A percentile compares a stretch with the other conserved stretches of the same genome.
Conservation (phyloP, 1,284 basidiomycete species). For the Austroboletus niveus region DNA sequence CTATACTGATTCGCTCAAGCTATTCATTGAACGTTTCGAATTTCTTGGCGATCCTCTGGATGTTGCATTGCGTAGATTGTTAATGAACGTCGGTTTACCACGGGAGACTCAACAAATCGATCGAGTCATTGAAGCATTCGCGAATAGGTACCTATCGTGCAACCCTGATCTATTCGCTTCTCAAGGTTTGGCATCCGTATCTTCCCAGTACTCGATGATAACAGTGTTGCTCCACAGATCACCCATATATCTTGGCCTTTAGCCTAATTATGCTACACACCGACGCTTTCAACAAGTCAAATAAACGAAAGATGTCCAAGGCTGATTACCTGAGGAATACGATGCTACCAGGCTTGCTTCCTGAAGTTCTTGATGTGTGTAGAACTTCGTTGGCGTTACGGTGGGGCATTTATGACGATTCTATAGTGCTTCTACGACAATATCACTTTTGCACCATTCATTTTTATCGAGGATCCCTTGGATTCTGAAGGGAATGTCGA, state of each 20-base stretch:
- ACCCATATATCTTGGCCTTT: conserved; percentile 96
- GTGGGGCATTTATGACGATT: conserved; percentile 1
- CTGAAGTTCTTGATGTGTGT: conserved; percentile 81
- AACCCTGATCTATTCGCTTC: conserved; percentile 82
- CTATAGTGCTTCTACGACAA: conserved; percentile 93
- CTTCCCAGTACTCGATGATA: background rate
- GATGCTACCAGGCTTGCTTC: conserved; percentile 78
- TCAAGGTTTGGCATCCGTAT: conserved; percentile 53
- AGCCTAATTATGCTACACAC: conserved; percentile 99
- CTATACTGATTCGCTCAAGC: conserved; percentile 66
- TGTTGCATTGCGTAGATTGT: conserved; percentile 84
- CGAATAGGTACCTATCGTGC: conserved; percentile 79
- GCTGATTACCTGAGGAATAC: conserved; percentile 92
- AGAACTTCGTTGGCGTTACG: conserved; percentile 8
- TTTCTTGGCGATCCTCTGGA: conserved; percentile 86
- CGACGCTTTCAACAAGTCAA: conserved; percentile 96
- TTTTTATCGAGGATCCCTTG: conserved; percentile 89
- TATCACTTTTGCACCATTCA: conserved; percentile 91
- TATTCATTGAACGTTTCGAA: conserved; percentile 79
- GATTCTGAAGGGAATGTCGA: conserved; percentile 65
- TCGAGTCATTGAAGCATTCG: conserved; percentile 94
- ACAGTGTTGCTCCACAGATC: conserved; percentile 52
- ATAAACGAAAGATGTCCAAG: conserved; percentile 97
- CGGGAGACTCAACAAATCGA: conserved; percentile 99
- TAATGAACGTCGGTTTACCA: conserved; percentile 91